A percentile compares a stretch with the other conserved stretches of the same genome.
phyloP scores from a whole-genome alignment of 225 moss, liverwort and hornwort genomes.

The Asterella californica region DNA sequence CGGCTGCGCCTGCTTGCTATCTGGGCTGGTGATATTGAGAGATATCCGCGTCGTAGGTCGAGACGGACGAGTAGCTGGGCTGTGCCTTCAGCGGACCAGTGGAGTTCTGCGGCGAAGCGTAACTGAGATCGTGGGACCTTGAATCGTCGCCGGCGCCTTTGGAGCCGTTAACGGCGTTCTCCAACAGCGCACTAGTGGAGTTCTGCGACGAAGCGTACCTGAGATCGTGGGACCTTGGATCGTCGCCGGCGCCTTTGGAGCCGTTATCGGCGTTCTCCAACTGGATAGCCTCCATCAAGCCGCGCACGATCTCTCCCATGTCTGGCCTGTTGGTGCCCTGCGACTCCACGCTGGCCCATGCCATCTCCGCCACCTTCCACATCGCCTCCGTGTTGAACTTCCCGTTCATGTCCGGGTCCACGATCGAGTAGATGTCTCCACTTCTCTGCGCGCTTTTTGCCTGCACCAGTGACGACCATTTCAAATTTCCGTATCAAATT shows the following conservation, averaged over 20 bases:
- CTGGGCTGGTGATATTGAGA: constrained; percentile 7
- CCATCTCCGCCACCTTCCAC: constrained; percentile 41
- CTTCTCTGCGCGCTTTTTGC: constrained; percentile 19
- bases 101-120: neutral
- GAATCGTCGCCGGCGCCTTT: no score
- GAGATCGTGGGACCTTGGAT: neutral
- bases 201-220: constrained; percentile 1
- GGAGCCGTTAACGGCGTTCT: constrained; percentile 4
- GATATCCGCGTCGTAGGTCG: constrained; percentile 14
- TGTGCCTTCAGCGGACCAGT: neutral
- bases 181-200: constrained; percentile 13
- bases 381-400: constrained; percentile 34
- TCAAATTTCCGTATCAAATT: neutral
- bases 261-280: constrained; percentile 13
- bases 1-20: neutral
- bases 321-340: constrained; percentile 23
- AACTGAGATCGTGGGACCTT: neutral
- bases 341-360: constrained; percentile 17
- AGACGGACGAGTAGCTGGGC: constrained; percentile 13
- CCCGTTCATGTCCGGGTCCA: constrained; percentile 25
- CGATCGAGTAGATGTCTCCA: constrained; percentile 31
- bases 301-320: constrained; percentile 34
- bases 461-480: neutral
- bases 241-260: neutral
- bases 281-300: constrained; percentile 29